These are phyloP conservation scores for Naganishia vishniacii DNA, from an alignment of 768 basidiomycete species.

Conservation along the genomic window DNA sequence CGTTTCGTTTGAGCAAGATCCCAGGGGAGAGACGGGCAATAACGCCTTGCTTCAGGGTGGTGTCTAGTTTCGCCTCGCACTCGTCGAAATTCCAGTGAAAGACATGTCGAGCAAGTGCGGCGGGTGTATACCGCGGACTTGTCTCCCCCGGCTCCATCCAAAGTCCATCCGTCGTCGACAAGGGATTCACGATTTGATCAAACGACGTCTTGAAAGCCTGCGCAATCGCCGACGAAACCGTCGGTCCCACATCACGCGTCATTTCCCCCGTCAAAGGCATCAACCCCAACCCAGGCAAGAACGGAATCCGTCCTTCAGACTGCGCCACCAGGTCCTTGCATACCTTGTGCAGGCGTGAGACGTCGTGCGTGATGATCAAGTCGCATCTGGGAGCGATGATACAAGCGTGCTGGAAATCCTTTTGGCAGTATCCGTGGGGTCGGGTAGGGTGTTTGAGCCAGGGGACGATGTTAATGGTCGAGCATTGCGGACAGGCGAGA, in stretches of 20 bases:
- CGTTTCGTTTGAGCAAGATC: neutral
- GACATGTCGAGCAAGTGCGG: neutral
- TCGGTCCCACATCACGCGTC: neutral
- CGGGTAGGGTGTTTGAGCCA: neutral
- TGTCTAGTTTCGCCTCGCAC: conserved; percentile 8
- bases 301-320: neutral
- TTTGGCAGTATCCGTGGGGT: conserved; percentile 20
- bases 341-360: conserved; percentile 11
- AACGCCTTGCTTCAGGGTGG: neutral
- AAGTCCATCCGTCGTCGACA: no score
- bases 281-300: conserved; percentile 21
- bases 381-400: neutral
- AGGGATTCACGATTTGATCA: neutral
- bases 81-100: neutral
- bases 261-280: conserved; percentile 17
- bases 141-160: no score
- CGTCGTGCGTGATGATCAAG: conserved; percentile 15
- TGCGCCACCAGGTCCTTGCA: conserved; percentile 1
- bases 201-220: neutral
- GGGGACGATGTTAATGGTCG: neutral
- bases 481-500: conserved; percentile 17
- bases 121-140: neutral
- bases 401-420: conserved; percentile 12
- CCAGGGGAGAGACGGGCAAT: neutral
- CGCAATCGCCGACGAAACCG: neutral